Evolutionary conservation across 2,329 filamentous ascomycete species (phyloP), one percentile per base, ranked within the genome.

Genomic region (Zymoseptoria passerinii): DNA sequence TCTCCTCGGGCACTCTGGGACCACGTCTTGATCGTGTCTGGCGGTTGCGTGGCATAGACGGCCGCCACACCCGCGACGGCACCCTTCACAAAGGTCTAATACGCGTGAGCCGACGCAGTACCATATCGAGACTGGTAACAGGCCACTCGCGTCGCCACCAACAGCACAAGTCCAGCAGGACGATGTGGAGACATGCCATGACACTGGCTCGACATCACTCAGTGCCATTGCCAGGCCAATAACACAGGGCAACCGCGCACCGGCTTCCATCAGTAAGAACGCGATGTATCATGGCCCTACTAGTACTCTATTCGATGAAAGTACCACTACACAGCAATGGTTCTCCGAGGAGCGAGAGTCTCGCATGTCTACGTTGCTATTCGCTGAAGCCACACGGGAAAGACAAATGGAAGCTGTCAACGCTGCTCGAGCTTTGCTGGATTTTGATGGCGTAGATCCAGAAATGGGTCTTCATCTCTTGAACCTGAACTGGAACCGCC

Each of bases 401-500:
- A 70, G 78, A 63, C 80, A 83, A 58, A 68, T 81, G 8, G 80
- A 83, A 57, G 71, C 73, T 0, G 69, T 81, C 56, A 77, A 82
- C 60, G 72, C 77, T 48, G 69, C 72, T 4, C 68, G 74, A 16
- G 75, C 73, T 1, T 76, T 76, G 55, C 73, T 82, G 2, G 80
- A 83, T 63, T 82, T 84, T 65, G 80, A 83, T 63, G 80, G 80
- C 1, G 75, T 83, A 1, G 76, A 80, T 29, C 75, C 79, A 0
- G 77, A 81, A 10, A 64, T 82, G 7, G 80, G 75, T 2, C 76
- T 81, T 71, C 78, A 82, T 54, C 66, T 83, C 4, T 69, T 83
- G 0, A 73, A 73, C 2, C 66, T 83, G 0, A 77, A 81, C 28
- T 66, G 64, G 64, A 65, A 66, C n/a, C 60, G 64, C 1, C 64